phyloP scores from a whole-genome alignment of 2,329 filamentous ascomycete genomes.

The Teratosphaeria gauchensis region DNA sequence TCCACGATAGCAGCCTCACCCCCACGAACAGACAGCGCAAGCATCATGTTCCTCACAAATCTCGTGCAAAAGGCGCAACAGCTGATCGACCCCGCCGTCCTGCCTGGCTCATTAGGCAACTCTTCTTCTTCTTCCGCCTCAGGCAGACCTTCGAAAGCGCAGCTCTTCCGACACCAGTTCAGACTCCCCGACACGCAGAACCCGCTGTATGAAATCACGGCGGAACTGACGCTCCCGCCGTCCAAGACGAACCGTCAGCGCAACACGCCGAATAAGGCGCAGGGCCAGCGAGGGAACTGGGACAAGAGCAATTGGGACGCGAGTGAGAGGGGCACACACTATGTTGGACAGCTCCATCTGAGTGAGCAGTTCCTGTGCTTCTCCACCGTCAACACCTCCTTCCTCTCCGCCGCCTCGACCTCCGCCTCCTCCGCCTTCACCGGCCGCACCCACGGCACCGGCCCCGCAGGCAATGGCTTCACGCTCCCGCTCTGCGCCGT shows the following conservation, averaged over 20 bases:
- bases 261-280: constrained; percentile 7
- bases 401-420: constrained; percentile 68
- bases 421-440: constrained; percentile 76
- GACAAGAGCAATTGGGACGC: constrained; percentile 55
- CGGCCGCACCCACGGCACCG: constrained; percentile 84
- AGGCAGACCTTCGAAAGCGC: constrained; percentile 82
- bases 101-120: constrained; percentile 43
- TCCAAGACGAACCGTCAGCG: constrained; percentile 36
- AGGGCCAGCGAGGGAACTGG: constrained; percentile 33
- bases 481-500: constrained; percentile 88
- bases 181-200: constrained; percentile 86
- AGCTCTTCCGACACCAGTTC: constrained; percentile 92
- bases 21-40: neutral
- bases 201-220: constrained; percentile 90
- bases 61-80: constrained; percentile 94
- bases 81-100: constrained; percentile 81
- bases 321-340: constrained; percentile 60
- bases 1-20: neutral
- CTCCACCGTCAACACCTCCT: constrained; percentile 85
- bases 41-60: constrained; percentile 56
- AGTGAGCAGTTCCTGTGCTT: constrained; percentile 96
- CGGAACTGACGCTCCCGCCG: constrained; percentile 78
- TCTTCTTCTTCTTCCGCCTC: constrained; percentile 48
- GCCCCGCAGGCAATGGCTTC: constrained; percentile 90
- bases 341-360: constrained; percentile 84